These are phyloP conservation scores for Xerophyta viscosa DNA, from an alignment of 106 monocot genomes.

Conservation along the genomic window DNA sequence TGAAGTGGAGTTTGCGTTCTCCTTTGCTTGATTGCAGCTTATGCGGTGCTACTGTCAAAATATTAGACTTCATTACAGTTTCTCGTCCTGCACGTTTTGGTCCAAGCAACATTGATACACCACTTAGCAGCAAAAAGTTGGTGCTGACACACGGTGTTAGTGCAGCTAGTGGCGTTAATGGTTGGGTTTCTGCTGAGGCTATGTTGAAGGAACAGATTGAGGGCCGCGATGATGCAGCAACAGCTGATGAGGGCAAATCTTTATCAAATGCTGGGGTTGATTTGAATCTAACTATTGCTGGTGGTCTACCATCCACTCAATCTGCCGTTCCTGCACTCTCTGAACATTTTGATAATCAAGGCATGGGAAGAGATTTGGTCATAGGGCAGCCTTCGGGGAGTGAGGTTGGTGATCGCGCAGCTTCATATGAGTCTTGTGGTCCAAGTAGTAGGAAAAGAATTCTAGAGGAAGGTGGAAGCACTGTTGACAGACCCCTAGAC, in stretches of 20 bases:
- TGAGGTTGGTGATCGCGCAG: constrained; percentile 96
- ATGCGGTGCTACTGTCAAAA: constrained; percentile 86
- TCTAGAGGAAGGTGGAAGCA: constrained; percentile 96
- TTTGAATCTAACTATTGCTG: constrained; percentile 78
- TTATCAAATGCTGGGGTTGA: constrained; percentile 71
- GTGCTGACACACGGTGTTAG: constrained; percentile 75
- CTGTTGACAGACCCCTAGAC: constrained; percentile 83
- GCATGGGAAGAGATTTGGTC: constrained; percentile 81
- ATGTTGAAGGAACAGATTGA: constrained; percentile 50
- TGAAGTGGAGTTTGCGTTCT: constrained; percentile 38
- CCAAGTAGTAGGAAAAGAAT: constrained; percentile 83
- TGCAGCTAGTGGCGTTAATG: constrained; percentile 90
- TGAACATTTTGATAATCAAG: constrained; percentile 45
- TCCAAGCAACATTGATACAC: constrained; percentile 32
- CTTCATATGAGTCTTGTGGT: constrained; percentile 93
- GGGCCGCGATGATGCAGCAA: constrained; percentile 55
- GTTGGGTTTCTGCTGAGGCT: constrained; percentile 47
- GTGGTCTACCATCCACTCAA: constrained; percentile 58
- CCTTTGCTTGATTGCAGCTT: constrained; percentile 89
- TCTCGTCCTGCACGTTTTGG: constrained; percentile 48
- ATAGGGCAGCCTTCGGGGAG: constrained; percentile 96
- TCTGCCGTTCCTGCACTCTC: constrained; percentile 25
- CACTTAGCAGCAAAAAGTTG: constrained; percentile 60
- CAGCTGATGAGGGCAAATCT: constrained; percentile 56
- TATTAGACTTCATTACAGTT: constrained; percentile 64